Evolutionary conservation across 345 rosid species (phyloP), one percentile per base, ranked within the genome.

Genomic region (Boechera divaricarpa): DNA sequence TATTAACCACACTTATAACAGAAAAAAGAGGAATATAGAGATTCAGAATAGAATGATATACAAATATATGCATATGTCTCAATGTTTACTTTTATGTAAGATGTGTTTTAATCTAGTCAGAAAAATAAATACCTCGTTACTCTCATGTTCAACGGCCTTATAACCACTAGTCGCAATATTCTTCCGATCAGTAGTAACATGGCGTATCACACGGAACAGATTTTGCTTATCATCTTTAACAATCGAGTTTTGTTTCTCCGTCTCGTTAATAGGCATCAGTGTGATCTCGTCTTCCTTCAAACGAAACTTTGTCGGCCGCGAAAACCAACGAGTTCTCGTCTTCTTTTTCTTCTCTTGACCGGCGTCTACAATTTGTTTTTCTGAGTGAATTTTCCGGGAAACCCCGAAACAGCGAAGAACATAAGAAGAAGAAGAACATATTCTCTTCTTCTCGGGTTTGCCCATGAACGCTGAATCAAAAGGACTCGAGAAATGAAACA

Each of bases 361-460:
- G 11, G 31, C 3, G 7, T 77, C 72, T 28, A 66, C 29, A 1
- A 4, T 66, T 41, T 1, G 67, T 61, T 73, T 63, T 16, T 32
- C 47, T 1, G 79, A 36, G 2, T 79, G 81, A 10, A 41, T 59
- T 38, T 72, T 79, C 38, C 74, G 7, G 18, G 86, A 77, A n/a
- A 81, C 65, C 7, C 91, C 87, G 41, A 89, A 85, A 65, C 88
- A 87, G 2, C 82, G 53, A 6, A 85, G 77, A 56, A 87, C 72
- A 54, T 70, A 71, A 11, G 70, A 38, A 31, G 67, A 44, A 56
- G 67, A 67, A 60, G 73, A 75, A 54, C 51, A 41, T 42, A 24
- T 5, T 55, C 67, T 65, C 56, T 75, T 79, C 36, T 65, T 74
- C 57, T 33, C 77, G 18, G 67, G 58, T 59, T 79, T 74, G n/a